Conservation (phyloP, 257 asterid species). For the Przewalskia tangutica region DNA sequence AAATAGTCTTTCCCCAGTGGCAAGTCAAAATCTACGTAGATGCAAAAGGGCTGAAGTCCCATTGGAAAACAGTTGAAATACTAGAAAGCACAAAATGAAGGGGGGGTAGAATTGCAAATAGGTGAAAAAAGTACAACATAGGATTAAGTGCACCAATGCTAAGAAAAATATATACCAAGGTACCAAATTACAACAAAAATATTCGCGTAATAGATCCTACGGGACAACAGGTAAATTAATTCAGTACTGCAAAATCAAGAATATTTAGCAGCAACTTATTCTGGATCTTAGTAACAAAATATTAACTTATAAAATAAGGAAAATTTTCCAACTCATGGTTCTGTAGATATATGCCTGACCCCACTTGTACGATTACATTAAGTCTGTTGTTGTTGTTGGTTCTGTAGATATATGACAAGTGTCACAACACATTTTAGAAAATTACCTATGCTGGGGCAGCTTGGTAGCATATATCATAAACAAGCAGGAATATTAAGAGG, state of each 20-base stretch:
- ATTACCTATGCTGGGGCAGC: background rate
- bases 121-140: background rate
- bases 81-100: background rate
- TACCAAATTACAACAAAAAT: background rate
- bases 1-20: background rate
- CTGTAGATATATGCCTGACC: background rate
- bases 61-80: background rate
- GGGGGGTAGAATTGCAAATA: background rate
- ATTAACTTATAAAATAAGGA: background rate
- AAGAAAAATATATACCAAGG: background rate
- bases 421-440: background rate
- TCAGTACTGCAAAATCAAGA: background rate
- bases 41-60: background rate
- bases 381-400: background rate
- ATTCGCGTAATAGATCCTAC: background rate
- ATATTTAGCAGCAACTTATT: background rate
- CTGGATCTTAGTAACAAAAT: background rate
- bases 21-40: background rate
- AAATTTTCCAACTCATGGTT: background rate
- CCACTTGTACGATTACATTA: too few relatives aligned
- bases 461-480: background rate
- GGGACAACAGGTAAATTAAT: background rate
- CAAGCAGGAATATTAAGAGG: background rate
- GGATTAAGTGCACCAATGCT: background rate
- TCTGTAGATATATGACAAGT: background rate